Evolutionary conservation across 345 rosid species (phyloP).

Genomic region (Gossypium herbaceum): DNA sequence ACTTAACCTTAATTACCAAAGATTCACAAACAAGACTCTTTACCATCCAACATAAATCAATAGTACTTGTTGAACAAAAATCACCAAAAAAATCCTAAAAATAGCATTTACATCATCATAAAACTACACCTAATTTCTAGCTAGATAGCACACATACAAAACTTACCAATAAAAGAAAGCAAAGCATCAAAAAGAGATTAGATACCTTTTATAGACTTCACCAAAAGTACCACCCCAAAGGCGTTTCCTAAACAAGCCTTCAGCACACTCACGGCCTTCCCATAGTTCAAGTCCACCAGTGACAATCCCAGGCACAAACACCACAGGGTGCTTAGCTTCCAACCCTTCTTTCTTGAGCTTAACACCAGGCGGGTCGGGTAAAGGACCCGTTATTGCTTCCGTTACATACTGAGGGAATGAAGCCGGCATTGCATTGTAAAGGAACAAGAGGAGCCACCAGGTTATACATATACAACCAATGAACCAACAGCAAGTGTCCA

Average conservation of each 20-base stretch:
- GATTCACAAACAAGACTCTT: background rate
- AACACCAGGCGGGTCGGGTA: slow-evolving; percentile 88
- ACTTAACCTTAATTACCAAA: background rate
- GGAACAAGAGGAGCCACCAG: slow-evolving; percentile 86
- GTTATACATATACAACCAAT: slow-evolving; percentile 74
- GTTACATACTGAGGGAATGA: slow-evolving; percentile 81
- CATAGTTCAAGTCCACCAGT: slow-evolving; percentile 94
- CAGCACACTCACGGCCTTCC: slow-evolving; percentile 92
- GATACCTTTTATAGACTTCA: slow-evolving; percentile 85
- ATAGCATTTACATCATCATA: background rate
- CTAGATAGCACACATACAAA: background rate
- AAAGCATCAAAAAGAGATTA: slow-evolving; percentile 11
- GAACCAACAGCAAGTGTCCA: slow-evolving; percentile 86
- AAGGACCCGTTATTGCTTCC: slow-evolving; percentile 90
- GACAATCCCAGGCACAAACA: slow-evolving; percentile 91
- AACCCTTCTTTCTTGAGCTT: slow-evolving; percentile 82
- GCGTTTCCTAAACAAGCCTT: slow-evolving; percentile 84
- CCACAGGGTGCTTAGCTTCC: slow-evolving; percentile 77
- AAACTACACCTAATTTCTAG: background rate
- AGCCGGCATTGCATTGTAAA: slow-evolving; percentile 85
- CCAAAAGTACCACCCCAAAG: slow-evolving; percentile 99
- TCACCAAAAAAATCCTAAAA: background rate
- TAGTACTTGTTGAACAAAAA: background rate
- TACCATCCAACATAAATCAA: background rate
- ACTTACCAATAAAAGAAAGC: background rate